These are phyloP conservation scores for Apiotrichum gamsii DNA, from an alignment of 1,284 basidiomycete species.

Conservation along the genomic window DNA sequence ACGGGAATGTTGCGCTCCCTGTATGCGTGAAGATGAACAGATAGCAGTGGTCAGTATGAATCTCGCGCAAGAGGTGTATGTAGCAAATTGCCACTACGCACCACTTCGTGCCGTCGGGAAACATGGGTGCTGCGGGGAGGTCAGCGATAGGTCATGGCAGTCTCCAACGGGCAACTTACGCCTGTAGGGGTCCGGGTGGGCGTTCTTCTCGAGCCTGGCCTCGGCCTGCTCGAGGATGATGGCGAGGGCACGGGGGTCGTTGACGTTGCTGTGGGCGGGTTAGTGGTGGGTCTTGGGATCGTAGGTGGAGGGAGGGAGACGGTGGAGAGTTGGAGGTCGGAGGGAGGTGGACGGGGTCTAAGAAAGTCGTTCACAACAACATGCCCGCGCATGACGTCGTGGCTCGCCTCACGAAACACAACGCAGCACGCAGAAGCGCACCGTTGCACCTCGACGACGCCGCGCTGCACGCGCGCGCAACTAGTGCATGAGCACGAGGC, in stretches of 20 bases:
- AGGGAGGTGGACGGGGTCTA: too few species aligned
- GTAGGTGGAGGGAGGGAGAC: too few species aligned
- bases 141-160: too few species aligned
- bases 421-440: too few species aligned
- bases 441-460: too few species aligned
- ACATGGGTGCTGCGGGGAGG: slow-evolving; percentile 59
- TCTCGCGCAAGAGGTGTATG: neutral
- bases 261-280: slow-evolving; percentile 60
- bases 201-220: slow-evolving; percentile 59
- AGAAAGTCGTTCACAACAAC: too few species aligned
- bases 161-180: slow-evolving; percentile 55
- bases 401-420: too few species aligned
- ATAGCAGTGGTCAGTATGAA: slow-evolving; percentile 1
- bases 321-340: too few species aligned
- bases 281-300: too few species aligned
- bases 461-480: too few species aligned
- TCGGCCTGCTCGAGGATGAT: slow-evolving; percentile 76
- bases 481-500: too few species aligned
- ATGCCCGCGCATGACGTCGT: too few species aligned
- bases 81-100: slow-evolving; percentile 45
- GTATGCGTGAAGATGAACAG: neutral
- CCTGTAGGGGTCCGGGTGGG: slow-evolving; percentile 88
- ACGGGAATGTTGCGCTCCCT: slow-evolving; percentile 50
- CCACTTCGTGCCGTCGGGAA: slow-evolving; percentile 85
- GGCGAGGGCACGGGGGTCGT: slow-evolving; percentile 78